phyloP scores from a whole-genome alignment of 1,139 yeast genomes.

The Diutina ranongensis region DNA sequence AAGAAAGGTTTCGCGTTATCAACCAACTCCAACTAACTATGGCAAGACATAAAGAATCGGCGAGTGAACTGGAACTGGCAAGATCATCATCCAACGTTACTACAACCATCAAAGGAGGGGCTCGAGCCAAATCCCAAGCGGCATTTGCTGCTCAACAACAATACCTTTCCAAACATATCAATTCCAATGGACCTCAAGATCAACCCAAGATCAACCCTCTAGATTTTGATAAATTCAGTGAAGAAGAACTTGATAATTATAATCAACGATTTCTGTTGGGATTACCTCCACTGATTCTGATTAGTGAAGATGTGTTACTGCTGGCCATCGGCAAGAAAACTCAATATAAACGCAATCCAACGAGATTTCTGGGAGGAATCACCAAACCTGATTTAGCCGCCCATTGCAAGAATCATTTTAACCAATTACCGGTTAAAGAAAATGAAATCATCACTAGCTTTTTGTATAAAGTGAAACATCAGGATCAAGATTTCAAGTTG shows the following conservation, averaged over 20 bases:
- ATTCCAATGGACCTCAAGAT: constrained; percentile 56
- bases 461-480: constrained; percentile 62
- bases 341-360: constrained; percentile 20
- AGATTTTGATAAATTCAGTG: constrained; percentile 49
- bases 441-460: constrained; percentile 72
- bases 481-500: constrained; percentile 38
- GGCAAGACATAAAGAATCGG: constrained; percentile 5
- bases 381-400: constrained; percentile 45
- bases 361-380: constrained; percentile 18
- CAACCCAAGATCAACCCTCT: constrained; percentile 36
- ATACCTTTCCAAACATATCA: constrained; percentile 44
- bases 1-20: too few species aligned
- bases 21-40: too few species aligned
- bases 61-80: constrained; percentile 3
- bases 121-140: constrained; percentile 4
- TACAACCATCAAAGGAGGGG: constrained; percentile 2
- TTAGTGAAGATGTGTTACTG: constrained; percentile 49
- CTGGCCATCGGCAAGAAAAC: constrained; percentile 61
- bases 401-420: constrained; percentile 51
- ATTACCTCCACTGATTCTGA: constrained; percentile 41
- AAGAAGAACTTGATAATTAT: constrained; percentile 46
- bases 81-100: neutral
- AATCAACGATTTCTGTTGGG: constrained; percentile 36
- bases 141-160: constrained; percentile 38
- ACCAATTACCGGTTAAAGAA: constrained; percentile 52